These are phyloP conservation scores for Irpex rosettiformis DNA, from an alignment of 1,284 basidiomycete genomes.

Conservation along the genomic window DNA sequence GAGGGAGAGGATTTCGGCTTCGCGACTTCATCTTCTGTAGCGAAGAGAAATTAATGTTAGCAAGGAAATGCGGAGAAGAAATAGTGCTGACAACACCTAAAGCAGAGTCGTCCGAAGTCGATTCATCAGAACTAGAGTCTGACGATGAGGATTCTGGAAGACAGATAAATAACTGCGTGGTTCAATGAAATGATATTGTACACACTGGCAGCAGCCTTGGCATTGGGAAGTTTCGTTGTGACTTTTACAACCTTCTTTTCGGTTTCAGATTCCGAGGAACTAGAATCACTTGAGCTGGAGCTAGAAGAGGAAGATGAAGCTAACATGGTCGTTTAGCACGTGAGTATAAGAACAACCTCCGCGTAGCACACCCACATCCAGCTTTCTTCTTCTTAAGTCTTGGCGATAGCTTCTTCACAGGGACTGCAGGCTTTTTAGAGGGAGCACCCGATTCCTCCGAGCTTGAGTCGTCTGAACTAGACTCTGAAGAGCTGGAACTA, in stretches of 20 bases:
- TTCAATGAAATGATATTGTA: neutral
- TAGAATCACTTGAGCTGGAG: constrained; percentile 1
- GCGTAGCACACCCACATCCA: neutral
- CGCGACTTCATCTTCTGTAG: constrained; percentile 8
- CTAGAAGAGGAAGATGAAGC: constrained; percentile 5
- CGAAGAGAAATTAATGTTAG: neutral
- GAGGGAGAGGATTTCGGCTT: constrained; percentile 9
- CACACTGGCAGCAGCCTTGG: neutral
- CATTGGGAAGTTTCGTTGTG: neutral
- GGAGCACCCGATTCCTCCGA: constrained; percentile 25
- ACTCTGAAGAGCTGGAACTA: constrained; percentile 13
- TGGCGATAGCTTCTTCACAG: constrained; percentile 1
- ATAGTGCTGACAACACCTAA: constrained; percentile 6
- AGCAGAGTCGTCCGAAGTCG: constrained; percentile 11
- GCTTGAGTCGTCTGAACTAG: constrained; percentile 5
- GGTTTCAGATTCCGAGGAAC: constrained; percentile 26
- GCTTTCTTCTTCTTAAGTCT: neutral
- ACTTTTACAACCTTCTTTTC: constrained; percentile 8
- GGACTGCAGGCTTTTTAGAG: neutral
- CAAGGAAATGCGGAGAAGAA: neutral
- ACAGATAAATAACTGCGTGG: neutral
- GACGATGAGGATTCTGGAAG: constrained; percentile 13
- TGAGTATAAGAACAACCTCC: too few relatives aligned
- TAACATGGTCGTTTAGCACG: too few relatives aligned
- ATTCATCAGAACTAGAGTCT: constrained; percentile 10